These are phyloP conservation scores for Amanita inopinata DNA, from an alignment of 768 basidiomycete species.

Conservation along the genomic window DNA sequence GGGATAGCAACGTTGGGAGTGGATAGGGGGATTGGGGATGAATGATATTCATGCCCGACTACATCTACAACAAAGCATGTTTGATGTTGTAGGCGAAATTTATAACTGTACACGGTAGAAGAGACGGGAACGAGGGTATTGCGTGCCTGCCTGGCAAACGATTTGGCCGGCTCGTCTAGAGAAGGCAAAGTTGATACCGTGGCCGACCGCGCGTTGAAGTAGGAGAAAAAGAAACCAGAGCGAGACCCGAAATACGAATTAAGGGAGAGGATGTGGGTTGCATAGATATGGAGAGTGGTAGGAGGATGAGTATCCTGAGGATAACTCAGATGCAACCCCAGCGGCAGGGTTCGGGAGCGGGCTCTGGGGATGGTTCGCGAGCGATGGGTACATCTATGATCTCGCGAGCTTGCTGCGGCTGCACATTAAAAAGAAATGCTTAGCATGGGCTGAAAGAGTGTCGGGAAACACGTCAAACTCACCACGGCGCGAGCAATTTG, in stretches of 20 bases:
- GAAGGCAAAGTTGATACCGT: not conserved
- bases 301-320: conserved; percentile 1
- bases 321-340: conserved; percentile 13
- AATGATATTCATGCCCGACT: not conserved
- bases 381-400: conserved; percentile 11
- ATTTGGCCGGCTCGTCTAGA: conserved; percentile 1
- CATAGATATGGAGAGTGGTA: not conserved
- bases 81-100: no score
- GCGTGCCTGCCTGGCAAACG: not conserved
- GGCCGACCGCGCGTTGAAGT: not conserved
- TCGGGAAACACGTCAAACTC: conserved; percentile 9
- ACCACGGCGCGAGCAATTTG: conserved; percentile 14
- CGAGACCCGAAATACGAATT: not conserved
- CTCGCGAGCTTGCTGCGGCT: no score
- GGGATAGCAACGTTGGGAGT: no score
- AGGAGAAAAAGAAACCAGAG: conserved; percentile 1
- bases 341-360: conserved; percentile 8
- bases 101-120: not conserved
- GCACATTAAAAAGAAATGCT: no score
- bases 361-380: conserved; percentile 15
- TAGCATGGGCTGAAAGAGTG: no score
- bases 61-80: not conserved
- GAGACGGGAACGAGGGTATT: conserved; percentile 2
- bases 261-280: not conserved
- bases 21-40: no score